phyloP scores from a whole-genome alignment of 495 filamentous ascomycete genomes.

The Antarctomyces pellizariae region DNA sequence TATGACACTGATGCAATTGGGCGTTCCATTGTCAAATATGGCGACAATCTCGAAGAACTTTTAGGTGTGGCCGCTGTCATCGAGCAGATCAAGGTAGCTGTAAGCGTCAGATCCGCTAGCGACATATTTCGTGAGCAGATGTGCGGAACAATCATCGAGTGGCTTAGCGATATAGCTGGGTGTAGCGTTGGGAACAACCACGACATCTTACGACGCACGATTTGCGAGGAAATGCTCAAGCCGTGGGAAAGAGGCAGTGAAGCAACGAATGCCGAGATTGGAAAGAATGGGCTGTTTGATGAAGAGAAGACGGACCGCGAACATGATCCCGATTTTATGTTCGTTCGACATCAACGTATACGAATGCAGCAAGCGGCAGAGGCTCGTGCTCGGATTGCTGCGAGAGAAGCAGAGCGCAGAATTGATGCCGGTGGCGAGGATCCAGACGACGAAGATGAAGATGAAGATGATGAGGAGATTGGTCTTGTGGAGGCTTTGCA shows the following conservation, averaged over 20 bases:
- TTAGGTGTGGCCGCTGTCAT: constrained; percentile 58
- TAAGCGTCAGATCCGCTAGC: constrained; percentile 77
- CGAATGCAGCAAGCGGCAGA: constrained; percentile 5
- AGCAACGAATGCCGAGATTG: constrained; percentile 64
- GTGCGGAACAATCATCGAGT: constrained; percentile 94
- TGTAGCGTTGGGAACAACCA: constrained; percentile 66
- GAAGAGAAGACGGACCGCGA: constrained; percentile 32
- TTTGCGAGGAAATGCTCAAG: constrained; percentile 79
- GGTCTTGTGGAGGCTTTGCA: constrained; percentile 3
- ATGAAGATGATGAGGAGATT: constrained; percentile 26
- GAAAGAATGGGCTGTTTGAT: constrained; percentile 72
- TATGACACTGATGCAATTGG: constrained; percentile 75
- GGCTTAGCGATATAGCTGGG: constrained; percentile 80
- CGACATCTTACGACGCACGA: constrained; percentile 49
- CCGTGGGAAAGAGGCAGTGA: constrained; percentile 70
- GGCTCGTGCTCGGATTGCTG: constrained; percentile 11
- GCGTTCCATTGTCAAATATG: constrained; percentile 58
- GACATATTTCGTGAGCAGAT: constrained; percentile 96
- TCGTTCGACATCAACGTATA: constrained; percentile 8
- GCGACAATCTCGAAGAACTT: constrained; percentile 42
- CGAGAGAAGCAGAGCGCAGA: constrained; percentile 21
- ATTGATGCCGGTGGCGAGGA: constrained; percentile 11
- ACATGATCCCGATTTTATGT: constrained; percentile 10
- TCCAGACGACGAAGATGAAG: constrained; percentile 17
- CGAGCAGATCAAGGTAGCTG: constrained; percentile 87